These are phyloP conservation scores for Fulvia fulva DNA, from an alignment of 2,329 filamentous ascomycete species.

Conservation along the genomic window DNA sequence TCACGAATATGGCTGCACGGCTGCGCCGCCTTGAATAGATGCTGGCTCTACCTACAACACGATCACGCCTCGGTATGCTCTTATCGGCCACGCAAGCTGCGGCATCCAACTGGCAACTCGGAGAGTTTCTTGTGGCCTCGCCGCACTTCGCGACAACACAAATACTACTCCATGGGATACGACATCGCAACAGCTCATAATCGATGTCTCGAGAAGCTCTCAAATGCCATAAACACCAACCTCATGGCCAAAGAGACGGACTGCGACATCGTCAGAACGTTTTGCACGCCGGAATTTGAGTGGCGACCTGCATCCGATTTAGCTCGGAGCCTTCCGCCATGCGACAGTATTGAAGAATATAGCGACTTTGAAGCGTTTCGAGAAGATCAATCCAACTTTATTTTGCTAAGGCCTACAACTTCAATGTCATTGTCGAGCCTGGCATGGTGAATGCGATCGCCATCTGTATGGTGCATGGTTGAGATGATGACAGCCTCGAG, in stretches of 20 bases:
- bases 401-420: not conserved
- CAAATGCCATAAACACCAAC: not conserved
- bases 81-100: too few relatives aligned
- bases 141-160: too few relatives aligned
- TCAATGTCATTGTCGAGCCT: not conserved
- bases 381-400: not conserved
- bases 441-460: not conserved
- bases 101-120: too few relatives aligned
- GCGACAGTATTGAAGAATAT: not conserved
- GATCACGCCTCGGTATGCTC: not conserved
- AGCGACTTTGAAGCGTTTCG: not conserved
- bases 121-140: too few relatives aligned
- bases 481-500: not conserved
- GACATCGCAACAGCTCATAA: not conserved
- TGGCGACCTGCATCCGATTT: not conserved
- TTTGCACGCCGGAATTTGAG: not conserved
- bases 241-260: not conserved
- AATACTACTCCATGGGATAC: too few relatives aligned
- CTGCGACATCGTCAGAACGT: not conserved
- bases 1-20: not conserved
- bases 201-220: not conserved
- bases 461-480: not conserved
- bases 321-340: not conserved
- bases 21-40: not conserved
- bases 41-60: not conserved